phyloP scores from a whole-genome alignment of 352 stramenopile species.

The Globisporangium abappressorium region DNA sequence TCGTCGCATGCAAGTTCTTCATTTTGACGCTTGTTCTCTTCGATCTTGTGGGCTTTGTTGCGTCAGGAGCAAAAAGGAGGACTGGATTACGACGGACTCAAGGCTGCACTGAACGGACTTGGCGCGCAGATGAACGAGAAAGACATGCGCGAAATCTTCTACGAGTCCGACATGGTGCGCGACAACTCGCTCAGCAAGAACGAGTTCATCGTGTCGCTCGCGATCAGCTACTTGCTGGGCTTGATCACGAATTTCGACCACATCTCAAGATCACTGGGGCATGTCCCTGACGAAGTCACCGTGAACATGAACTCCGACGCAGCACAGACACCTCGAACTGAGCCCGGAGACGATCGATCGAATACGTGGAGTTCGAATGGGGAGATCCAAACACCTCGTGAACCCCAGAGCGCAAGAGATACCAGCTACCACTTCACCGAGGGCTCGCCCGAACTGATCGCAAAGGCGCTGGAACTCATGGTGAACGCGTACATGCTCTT shows the following conservation, averaged over 20 bases:
- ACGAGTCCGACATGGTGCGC: conserved; percentile 87
- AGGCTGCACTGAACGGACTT: conserved; percentile 47
- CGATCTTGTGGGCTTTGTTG: background rate
- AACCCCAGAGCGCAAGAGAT: conserved; percentile 16
- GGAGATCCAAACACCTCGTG: conserved; percentile 9
- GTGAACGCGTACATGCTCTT: conserved; percentile 84
- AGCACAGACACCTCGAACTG: background rate
- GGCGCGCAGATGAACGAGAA: conserved; percentile 66
- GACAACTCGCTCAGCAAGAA: conserved; percentile 84
- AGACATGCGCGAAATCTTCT: conserved; percentile 79
- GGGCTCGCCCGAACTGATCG: conserved; percentile 46
- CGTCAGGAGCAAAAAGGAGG: conserved; percentile 48
- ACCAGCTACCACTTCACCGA: conserved; percentile 19
- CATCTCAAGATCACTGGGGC: conserved; percentile 27
- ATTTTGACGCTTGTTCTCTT: conserved; percentile 8
- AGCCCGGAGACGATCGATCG: background rate
- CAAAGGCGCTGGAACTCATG: conserved; percentile 80
- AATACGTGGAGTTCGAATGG: background rate
- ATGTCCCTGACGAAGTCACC: conserved; percentile 37
- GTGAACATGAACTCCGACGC: background rate
- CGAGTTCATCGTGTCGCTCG: conserved; percentile 84
- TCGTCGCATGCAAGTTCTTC: background rate
- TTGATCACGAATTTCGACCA: conserved; percentile 76
- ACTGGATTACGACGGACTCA: conserved; percentile 68
- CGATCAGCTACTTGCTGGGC: conserved; percentile 78